Evolutionary conservation across 805 yeast species (phyloP).

Genomic region (Candida piceae): DNA sequence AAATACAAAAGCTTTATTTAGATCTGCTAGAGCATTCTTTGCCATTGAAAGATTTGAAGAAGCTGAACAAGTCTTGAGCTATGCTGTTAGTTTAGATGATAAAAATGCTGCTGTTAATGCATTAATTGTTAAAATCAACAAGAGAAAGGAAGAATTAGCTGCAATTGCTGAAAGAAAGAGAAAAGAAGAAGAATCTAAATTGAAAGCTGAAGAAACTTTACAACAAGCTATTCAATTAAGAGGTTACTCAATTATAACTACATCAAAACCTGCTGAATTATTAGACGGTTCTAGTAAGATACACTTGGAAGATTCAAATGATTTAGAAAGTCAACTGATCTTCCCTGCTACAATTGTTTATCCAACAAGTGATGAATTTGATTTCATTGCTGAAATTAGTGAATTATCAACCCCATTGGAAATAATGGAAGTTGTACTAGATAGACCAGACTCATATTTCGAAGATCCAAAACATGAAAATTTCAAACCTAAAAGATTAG

Average conservation of each 20-base stretch:
- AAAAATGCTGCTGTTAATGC: conserved; percentile 51
- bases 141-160: conserved; percentile 20
- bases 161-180: conserved; percentile 18
- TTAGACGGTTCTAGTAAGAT: conserved; percentile 37
- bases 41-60: conserved; percentile 67
- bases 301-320: conserved; percentile 62
- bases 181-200: conserved; percentile 57
- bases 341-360: conserved; percentile 78
- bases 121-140: conserved; percentile 37
- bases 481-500: conserved; percentile 54
- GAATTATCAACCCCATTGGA: conserved; percentile 68
- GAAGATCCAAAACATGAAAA: conserved; percentile 54
- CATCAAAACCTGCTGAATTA: conserved; percentile 51
- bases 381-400: conserved; percentile 68
- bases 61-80: conserved; percentile 58
- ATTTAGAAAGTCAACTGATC: conserved; percentile 72
- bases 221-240: conserved; percentile 59
- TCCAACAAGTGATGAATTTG: conserved; percentile 82
- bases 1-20: conserved; percentile 77
- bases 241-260: conserved; percentile 44
- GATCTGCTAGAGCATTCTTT: conserved; percentile 79
- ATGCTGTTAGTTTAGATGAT: conserved; percentile 59
- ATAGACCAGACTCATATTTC: conserved; percentile 69
- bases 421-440: conserved; percentile 52
- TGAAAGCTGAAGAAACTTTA: conserved; percentile 45